Base-by-base conservation (phyloP, 495 filamentous ascomycete species). In the Aspergillus nanangensis region DNA sequence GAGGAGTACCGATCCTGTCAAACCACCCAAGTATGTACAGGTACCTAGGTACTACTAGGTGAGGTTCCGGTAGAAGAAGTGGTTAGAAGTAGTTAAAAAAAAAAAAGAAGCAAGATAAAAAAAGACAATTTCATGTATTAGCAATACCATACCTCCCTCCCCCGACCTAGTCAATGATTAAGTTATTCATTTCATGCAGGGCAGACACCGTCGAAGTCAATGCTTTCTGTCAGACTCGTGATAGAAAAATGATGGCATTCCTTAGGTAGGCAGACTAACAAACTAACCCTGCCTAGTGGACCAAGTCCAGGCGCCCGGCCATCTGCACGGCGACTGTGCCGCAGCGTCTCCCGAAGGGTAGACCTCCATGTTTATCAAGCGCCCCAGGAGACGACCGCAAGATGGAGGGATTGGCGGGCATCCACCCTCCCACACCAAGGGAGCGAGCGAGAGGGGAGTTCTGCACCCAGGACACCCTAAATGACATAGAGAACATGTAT, bases 301-400 rank as follows among this genome's bases (percentile, higher is more conserved):
- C 33, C 15, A 9, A 9, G 15, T 17, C 11, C 5, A 36, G 15
- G 33, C 33, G 33, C 33, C 9, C 5, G 45, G 20, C 17, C 41
- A n/a, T 33, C 41, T 56, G 53, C 35, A 56, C 20, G 24, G 29
- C 37, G 41, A 41, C 55, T 51, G 47, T 49, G 55, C 55, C 55
- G 47, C 50, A 53, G 25, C 44, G 41, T 23, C 41, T 37, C 27
- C 3, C 37, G 5, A 5, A 36, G 5, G 9, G 33, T 5, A 36
- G 8, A 7, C 14, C 5, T 14, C 33, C 33, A 13, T 17, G 33
- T 36, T 15, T 29, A 29, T 29, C 25, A 29, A 11, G 25, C 11
- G 7, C 25, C 25, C 25, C 25, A 11, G 11, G 7, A 5, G 25
- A 29, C 11, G 25, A 29, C 25, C 25, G 7, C 7, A 5, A 29